Conservation (phyloP, 2,329 filamentous ascomycete species). For the Penicillium sp. region DNA sequence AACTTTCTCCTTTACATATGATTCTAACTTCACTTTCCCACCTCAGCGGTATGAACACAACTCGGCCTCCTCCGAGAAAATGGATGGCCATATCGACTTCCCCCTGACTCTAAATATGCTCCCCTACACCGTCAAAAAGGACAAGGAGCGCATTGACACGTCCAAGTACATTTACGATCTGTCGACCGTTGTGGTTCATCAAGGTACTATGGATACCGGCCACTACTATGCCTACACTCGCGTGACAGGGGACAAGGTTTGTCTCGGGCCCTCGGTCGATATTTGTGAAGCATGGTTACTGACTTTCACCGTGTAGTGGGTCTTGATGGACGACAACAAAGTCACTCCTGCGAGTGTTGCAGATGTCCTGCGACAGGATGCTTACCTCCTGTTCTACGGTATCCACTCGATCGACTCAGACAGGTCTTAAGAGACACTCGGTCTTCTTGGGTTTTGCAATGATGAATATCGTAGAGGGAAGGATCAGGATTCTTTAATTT, state of each 20-base stretch:
- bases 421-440: slow-evolving; percentile 1
- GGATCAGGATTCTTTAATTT: not conserved
- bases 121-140: slow-evolving; percentile 73
- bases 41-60: slow-evolving; percentile 71
- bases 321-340: slow-evolving; percentile 92
- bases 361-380: slow-evolving; percentile 80
- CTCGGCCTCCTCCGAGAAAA: slow-evolving; percentile 74
- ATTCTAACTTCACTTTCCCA: slow-evolving; percentile 1
- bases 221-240: slow-evolving; percentile 85
- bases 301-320: slow-evolving; percentile 64
- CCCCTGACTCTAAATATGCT: slow-evolving; percentile 85
- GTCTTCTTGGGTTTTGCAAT: too few species aligned
- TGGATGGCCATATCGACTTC: slow-evolving; percentile 82
- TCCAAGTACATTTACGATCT: slow-evolving; percentile 76
- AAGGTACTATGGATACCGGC: slow-evolving; percentile 87
- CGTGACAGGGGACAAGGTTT: slow-evolving; percentile 68
- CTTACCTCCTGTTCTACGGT: slow-evolving; percentile 83
- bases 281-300: not conserved
- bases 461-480: not conserved
- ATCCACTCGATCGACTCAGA: slow-evolving; percentile 33
- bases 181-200: slow-evolving; percentile 85
- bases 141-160: slow-evolving; percentile 32
- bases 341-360: slow-evolving; percentile 79
- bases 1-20: not conserved
- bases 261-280: slow-evolving; percentile 20